Evolutionary conservation across 495 filamentous ascomycete genomes (phyloP), one percentile per base, ranked within the genome.

Genomic region (Daldinia vernicosa): DNA sequence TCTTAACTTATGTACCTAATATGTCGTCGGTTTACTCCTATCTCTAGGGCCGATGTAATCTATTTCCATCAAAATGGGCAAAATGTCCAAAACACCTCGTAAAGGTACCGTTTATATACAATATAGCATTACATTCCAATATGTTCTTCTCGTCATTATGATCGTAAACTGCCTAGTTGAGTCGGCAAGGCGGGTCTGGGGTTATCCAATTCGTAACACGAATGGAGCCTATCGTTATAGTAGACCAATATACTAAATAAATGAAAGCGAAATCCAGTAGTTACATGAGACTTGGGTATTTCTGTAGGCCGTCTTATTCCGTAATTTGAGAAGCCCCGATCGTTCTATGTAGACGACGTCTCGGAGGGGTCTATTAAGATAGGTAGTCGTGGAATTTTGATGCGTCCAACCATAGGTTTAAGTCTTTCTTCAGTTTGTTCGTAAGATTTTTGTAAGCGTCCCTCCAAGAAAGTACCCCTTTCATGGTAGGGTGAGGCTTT

Each of bases 401-500:
- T 6, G 6, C 4, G 17, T n/a, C n/a, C n/a, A n/a, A n/a, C n/a
- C n/a, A n/a, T n/a, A n/a, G n/a, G n/a, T 24, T 19, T 14, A 35
- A 35, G 12, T 17, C 15, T 39, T 50, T 50, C 12, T 5, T n/a
- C 17, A 6, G 19, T n/a, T n/a, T 39, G n/a, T 4, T 6, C 0
- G n/a, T n/a, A 14, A 37, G 14, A 39, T 2, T 8, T n/a, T 15
- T 40, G 15, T 40, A 17, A 17, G 15, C 7, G 9, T 12, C 5
- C 0, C 24, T 26, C 17, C 3, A n/a, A 4, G 50, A 56, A 3
- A 5, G 33, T 6, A 33, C 27, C 7, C 28, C 3, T 60, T 17
- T 60, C 22, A 67, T 15, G 40, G 53, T 17, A 47, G 65, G 47
- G 30, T 8, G 39, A n/a, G 54, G 30, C 9, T 32, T 24, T 54